Evolutionary conservation across 257 asterid genomes (phyloP).

Genomic region (Solanum paucissectum): DNA sequence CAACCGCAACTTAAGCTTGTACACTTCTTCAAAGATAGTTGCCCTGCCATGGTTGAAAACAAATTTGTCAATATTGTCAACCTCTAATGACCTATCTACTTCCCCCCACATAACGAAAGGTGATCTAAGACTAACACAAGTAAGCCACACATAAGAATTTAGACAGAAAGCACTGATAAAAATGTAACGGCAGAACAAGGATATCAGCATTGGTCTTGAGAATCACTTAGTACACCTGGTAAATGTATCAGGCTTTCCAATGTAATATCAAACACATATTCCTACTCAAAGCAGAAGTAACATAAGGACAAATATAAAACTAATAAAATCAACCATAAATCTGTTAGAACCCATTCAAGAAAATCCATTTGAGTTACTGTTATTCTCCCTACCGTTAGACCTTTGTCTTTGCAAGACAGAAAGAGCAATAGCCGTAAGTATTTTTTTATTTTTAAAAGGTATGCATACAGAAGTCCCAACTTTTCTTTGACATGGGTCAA

Average conservation of each 20-base stretch:
- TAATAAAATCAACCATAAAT: background rate
- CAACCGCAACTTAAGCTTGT: constrained; percentile 59
- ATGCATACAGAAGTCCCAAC: background rate
- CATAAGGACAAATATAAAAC: background rate
- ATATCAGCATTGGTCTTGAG: background rate
- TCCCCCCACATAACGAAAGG: background rate
- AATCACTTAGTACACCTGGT: background rate
- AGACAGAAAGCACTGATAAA: background rate
- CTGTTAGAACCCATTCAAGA: background rate
- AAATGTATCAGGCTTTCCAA: background rate
- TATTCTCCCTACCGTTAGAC: background rate
- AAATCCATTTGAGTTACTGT: background rate
- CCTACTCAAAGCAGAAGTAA: background rate
- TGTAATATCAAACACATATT: background rate
- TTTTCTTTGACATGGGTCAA: background rate
- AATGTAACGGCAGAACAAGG: background rate
- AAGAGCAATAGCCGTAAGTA: background rate
- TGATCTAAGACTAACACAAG: background rate
- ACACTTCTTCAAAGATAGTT: constrained; percentile 60
- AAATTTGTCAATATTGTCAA: constrained; percentile 1
- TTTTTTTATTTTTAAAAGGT: background rate
- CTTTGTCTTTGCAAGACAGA: background rate
- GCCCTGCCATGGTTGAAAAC: constrained; percentile 28
- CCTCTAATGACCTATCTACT: background rate
- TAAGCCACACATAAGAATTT: background rate